Evolutionary conservation across 305 asterid genomes (phyloP).

Genomic region (Ilex paraguariensis): DNA sequence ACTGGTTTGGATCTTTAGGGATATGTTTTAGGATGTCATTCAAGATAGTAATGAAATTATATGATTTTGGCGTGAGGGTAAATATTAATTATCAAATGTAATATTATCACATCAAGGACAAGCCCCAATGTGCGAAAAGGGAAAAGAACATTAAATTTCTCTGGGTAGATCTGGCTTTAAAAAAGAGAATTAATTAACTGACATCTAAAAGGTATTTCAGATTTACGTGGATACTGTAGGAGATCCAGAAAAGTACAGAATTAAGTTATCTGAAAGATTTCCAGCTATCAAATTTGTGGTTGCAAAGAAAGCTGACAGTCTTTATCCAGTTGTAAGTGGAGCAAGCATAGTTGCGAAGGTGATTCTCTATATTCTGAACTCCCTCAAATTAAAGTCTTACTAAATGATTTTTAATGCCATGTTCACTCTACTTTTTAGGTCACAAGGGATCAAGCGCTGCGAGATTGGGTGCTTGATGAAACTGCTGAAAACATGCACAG

Average conservation of each 20-base stretch:
- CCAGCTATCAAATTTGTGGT: conserved; percentile 81
- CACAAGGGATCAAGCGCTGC: conserved; percentile 82
- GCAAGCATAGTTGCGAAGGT: conserved; percentile 99
- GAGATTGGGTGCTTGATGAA: conserved; percentile 79
- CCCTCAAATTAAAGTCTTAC: background rate
- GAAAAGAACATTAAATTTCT: no score
- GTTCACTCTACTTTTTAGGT: conserved; percentile 43
- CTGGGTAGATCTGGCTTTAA: background rate
- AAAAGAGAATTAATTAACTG: conserved; percentile 7
- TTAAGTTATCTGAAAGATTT: conserved; percentile 79
- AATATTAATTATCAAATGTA: no score
- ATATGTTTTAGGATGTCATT: no score
- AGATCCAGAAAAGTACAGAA: conserved; percentile 86
- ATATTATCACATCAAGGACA: no score
- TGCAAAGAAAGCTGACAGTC: conserved; percentile 96
- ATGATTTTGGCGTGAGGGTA: no score
- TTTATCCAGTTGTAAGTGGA: conserved; percentile 96
- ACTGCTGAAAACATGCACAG: conserved; percentile 64
- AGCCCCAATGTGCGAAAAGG: no score
- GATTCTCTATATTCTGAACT: conserved; percentile 12
- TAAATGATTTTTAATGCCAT: conserved; percentile 3
- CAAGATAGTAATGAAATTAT: no score
- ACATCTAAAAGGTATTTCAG: conserved; percentile 32
- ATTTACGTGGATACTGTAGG: conserved; percentile 96
- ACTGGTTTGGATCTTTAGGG: no score